Evolutionary conservation across 169 alveolate genomes (phyloP), one percentile per base, ranked within the genome.

Genomic region (Sarcocystis neurona): DNA sequence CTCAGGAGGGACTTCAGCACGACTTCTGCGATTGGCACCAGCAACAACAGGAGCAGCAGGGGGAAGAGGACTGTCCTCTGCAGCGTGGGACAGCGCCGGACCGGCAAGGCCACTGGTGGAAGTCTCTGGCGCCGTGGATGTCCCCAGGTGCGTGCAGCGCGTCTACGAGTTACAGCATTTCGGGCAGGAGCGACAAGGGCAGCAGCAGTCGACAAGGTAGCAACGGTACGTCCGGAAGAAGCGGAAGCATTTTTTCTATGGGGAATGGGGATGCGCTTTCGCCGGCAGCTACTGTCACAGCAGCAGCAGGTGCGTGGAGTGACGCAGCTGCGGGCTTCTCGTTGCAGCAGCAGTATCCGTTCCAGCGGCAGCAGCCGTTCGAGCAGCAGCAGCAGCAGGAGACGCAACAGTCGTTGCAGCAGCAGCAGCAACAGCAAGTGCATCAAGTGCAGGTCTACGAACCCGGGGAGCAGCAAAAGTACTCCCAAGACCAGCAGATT

Each of bases 321-420:
- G 15, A 12, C 10, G 75, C 15, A 37, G 10, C 32, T 8, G 8
- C 32, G 15, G 37, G 15, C 75, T 27, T 5, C 15, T 12, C 30
- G 39, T 37, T 27, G 75, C 15, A 5, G 32, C 75, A 23, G 75
- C 75, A 23, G 75, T 12, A 12, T 8, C 75, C 32, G 75, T 37
- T 15, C 12, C 39, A 10, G 15, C 75, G 30, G 75, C 39, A 15
- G 75, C 75, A 63, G 32, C 75, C 15, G 75, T 37, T 23, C 37
- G 37, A 15, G 75, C 75, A 63, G 75, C 75, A 63, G 32, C 39
- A 63, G 75, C 39, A 63, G 75, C 75, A 63, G n/a, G n/a, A n/a
- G n/a, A n/a, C n/a, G n/a, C n/a, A n/a, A n/a, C n/a, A n/a, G n/a
- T n/a, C n/a, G n/a, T n/a, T n/a, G 75, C 75, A 63, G 75, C 39